phyloP scores from a whole-genome alignment of 306 rosid genomes.

The Rosa persica region DNA sequence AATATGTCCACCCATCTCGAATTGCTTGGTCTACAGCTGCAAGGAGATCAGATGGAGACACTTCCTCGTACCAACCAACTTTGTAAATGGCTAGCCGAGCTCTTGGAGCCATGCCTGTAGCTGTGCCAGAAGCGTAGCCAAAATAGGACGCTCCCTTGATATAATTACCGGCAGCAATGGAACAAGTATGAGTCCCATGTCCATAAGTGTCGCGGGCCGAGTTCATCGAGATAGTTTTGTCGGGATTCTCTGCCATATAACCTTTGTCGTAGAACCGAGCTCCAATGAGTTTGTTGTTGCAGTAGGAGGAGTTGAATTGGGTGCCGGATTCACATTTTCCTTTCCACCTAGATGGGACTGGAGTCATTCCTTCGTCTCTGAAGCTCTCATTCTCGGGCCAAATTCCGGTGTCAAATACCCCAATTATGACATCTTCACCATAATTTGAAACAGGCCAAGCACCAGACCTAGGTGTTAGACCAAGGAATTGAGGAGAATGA shows the following conservation, averaged over 20 bases:
- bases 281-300: conserved; percentile 33
- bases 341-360: conserved; percentile 22
- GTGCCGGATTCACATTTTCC: conserved; percentile 2
- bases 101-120: not conserved
- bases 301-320: conserved; percentile 22
- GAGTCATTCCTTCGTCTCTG: conserved; percentile 10
- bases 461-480: conserved; percentile 10
- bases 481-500: conserved; percentile 13
- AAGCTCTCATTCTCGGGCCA: conserved; percentile 28
- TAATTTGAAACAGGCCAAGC: conserved; percentile 18
- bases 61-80: not conserved
- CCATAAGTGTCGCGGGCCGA: conserved; percentile 18
- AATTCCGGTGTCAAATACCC: conserved; percentile 8
- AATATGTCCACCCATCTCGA: conserved; percentile 18
- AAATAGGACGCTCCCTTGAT: conserved; percentile 29
- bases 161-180: conserved; percentile 6
- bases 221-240: not conserved
- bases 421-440: conserved; percentile 16
- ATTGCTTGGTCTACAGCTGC: conserved; percentile 27
- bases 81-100: conserved; percentile 20
- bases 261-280: conserved; percentile 27
- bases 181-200: conserved; percentile 24
- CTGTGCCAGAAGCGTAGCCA: conserved; percentile 17
- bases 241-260: not conserved
- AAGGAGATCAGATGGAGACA: not conserved